Percentiles rank a stretch among this genome's conserved stretches.
Evolutionary conservation across 2,329 filamentous ascomycete species (phyloP).

Genomic region (Taxawa tesnikishii): DNA sequence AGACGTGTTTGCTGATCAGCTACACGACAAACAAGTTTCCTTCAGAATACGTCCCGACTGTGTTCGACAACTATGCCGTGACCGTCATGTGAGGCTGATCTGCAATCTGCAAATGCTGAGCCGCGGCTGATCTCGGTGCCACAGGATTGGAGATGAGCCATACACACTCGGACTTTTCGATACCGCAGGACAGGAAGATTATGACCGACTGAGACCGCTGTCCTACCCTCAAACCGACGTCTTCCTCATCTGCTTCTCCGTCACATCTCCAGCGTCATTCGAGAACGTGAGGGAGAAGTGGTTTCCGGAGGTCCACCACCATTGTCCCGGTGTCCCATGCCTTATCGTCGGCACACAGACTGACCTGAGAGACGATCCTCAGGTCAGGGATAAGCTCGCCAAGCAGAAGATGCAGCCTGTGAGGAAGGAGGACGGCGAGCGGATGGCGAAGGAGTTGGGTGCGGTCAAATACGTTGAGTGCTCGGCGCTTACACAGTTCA

Average conservation of each 20-base stretch:
- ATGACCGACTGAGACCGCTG: conserved; percentile 84
- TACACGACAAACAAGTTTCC: conserved; percentile 99
- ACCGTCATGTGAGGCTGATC: conserved; percentile 99
- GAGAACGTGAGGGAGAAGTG: conserved; percentile 99
- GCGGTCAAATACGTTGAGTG: conserved; percentile 99
- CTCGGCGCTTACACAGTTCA: conserved; percentile 94
- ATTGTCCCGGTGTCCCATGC: conserved; percentile 95
- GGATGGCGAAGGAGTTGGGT: conserved; percentile 93
- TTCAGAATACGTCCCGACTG: conserved; percentile 97
- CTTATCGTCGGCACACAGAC: conserved; percentile 96
- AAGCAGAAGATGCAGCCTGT: conserved; percentile 97
- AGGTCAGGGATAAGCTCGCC: conserved; percentile 77
- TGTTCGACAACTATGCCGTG: conserved; percentile 99
- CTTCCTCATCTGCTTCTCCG: conserved; percentile 96
- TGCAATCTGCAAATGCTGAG: too few species aligned
- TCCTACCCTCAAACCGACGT: conserved; percentile 98
- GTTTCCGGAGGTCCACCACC: conserved; percentile 97
- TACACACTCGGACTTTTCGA: conserved; percentile 97
- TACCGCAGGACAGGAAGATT: conserved; percentile 97
- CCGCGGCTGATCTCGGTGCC: not conserved
- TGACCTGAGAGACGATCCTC: conserved; percentile 78
- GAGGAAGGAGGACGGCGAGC: conserved; percentile 81
- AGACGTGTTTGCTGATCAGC: conserved; percentile 97
- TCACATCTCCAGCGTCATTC: conserved; percentile 93
- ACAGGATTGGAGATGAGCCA: conserved; percentile 95